Base-by-base conservation (phyloP, 2,329 filamentous ascomycete species). In the Cladosporium sphaerospermum region DNA sequence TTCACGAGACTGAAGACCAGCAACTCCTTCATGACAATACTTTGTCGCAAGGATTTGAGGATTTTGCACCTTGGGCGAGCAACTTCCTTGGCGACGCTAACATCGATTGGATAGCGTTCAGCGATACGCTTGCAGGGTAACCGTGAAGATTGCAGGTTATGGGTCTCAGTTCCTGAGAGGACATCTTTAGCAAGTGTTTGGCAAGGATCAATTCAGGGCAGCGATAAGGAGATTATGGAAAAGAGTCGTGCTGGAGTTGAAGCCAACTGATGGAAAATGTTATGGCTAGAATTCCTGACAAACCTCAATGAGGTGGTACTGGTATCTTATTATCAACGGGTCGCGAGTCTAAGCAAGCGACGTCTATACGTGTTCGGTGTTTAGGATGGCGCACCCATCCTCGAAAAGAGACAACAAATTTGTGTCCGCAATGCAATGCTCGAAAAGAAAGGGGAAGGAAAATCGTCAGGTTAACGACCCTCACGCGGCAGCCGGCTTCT, bases 21-120 rank as follows among this genome's bases (percentile, higher is more conserved):
- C 19, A 40, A 7, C 2, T 3, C 10, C 5, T 46, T 9, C 7
- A 32, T 7, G n/a, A 39, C n/a, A 14, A 3, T 14, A 14, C 36
- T 14, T n/a, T n/a, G 8, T 11, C 28, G 2, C 16, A 14, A 8
- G 16, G 9, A n/a, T 14, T n/a, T 11, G 39, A 13, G 9, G n/a
- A 32, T 13, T 4, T 34, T 18, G 10, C 37, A n/a, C 4, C 32
- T 6, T 48, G 52, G 52, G 48, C 45, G 11, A 40, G 48, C 14
- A 41, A 37, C 44, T 47, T 54, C n/a, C 19, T 54, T 4, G 52
- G 19, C 9, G 52, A 54, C 6, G 14, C 28, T 1, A 48, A 42
- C 10, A 43, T 54, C 11, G 52, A 54, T 19, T 54, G 52, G 52
- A 54, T 54, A n/a, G 52, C 44, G 14, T 44, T 46, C 36, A 32